These are phyloP conservation scores for Agarophyton chilense DNA, from an alignment of 23 red algal species.

Conservation along the genomic window DNA sequence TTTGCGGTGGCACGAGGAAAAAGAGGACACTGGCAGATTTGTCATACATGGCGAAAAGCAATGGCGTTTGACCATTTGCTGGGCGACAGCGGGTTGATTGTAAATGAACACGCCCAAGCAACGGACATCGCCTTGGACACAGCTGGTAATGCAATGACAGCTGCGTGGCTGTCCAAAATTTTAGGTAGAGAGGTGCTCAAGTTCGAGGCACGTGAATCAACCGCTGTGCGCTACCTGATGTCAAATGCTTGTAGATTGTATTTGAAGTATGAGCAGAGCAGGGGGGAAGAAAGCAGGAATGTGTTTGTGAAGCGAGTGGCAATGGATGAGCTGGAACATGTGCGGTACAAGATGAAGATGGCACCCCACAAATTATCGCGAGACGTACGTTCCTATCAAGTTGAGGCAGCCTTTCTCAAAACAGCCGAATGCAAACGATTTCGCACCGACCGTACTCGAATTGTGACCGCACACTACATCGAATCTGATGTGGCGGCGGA, in stretches of 20 bases:
- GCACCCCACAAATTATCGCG: conserved; percentile 61
- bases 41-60: conserved; percentile 6
- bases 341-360: conserved; percentile 33
- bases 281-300: neutral
- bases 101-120: conserved; percentile 6
- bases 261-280: neutral
- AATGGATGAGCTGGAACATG: conserved; percentile 61
- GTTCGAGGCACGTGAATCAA: conserved; percentile 36
- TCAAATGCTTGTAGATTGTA: conserved; percentile 49
- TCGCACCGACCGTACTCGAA: conserved; percentile 28
- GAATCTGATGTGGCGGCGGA: neutral
- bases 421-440: conserved; percentile 28
- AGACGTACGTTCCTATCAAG: conserved; percentile 56
- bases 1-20: conserved; percentile 18
- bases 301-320: conserved; percentile 75
- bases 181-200: neutral
- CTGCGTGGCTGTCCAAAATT: conserved; percentile 32
- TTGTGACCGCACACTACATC: conserved; percentile 7
- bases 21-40: neutral
- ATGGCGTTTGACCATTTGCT: conserved; percentile 50
- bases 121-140: conserved; percentile 65
- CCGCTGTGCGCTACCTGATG: conserved; percentile 57
- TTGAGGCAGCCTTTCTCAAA: conserved; percentile 56
- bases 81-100: neutral
- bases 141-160: conserved; percentile 53